Percentiles rank a stretch among this genome's conserved stretches.
phyloP scores from a whole-genome alignment of 345 rosid species.

The Pugionium cornutum region DNA sequence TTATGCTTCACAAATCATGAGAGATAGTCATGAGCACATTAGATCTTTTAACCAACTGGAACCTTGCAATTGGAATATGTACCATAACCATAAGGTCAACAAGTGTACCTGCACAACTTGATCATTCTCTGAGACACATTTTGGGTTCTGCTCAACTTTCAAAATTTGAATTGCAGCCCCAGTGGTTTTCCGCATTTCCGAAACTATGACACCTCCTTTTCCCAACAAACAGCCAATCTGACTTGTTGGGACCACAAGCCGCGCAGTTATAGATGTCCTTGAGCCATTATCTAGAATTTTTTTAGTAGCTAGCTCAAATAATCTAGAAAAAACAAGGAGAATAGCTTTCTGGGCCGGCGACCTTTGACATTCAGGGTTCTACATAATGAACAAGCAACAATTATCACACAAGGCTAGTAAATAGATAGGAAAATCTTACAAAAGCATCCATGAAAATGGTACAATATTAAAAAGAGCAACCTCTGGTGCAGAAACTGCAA shows the following conservation, averaged over 20 bases:
- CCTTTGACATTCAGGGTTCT: conserved; percentile 60
- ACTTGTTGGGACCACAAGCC: conserved; percentile 72
- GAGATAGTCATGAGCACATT: conserved; percentile 11
- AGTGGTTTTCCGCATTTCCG: conserved; percentile 76
- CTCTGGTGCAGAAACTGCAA: conserved; percentile 76
- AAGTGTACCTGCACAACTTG: conserved; percentile 78
- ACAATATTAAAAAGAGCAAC: conserved; percentile 42
- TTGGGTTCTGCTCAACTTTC: conserved; percentile 60
- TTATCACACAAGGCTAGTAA: conserved; percentile 17
- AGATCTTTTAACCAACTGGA: conserved; percentile 13
- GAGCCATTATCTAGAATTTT: conserved; percentile 52
- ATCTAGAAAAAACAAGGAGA: conserved; percentile 69
- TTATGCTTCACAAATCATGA: conserved; percentile 17
- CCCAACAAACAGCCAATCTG: conserved; percentile 90
- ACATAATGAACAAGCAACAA: conserved; percentile 44
- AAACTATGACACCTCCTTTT: conserved; percentile 67
- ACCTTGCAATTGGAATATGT: conserved; percentile 6
- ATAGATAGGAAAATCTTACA: conserved; percentile 19
- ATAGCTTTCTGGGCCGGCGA: conserved; percentile 81
- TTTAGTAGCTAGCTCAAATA: conserved; percentile 58
- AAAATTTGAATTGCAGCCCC: conserved; percentile 58
- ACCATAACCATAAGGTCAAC: conserved; percentile 15
- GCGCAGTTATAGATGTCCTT: conserved; percentile 54
- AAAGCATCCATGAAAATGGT: conserved; percentile 20
- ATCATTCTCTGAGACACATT: conserved; percentile 65